phyloP scores from a whole-genome alignment of 225 moss, liverwort and hornwort species.

The Pseudisothecium myosuroides region DNA sequence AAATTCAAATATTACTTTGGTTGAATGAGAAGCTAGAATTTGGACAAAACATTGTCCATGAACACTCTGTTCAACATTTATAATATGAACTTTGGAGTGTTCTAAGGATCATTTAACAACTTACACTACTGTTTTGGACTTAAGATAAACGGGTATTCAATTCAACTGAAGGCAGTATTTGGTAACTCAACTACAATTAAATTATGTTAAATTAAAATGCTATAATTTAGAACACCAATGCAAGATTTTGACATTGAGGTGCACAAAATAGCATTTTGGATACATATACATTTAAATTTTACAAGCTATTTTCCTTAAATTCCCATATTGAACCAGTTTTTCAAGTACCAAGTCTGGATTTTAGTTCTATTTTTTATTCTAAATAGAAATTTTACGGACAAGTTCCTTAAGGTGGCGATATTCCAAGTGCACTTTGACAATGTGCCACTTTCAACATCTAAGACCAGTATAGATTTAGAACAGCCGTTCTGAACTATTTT shows the following conservation, averaged over 20 bases:
- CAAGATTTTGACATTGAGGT: neutral
- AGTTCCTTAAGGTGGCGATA: no score
- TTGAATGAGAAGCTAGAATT: neutral
- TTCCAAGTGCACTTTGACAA: no score
- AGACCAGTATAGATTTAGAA: no score
- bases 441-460: no score
- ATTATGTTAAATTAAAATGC: neutral
- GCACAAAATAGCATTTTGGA: no score
- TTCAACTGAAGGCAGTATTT: neutral
- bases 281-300: no score
- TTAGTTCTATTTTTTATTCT: no score
- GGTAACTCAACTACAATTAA: neutral
- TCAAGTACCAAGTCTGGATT: no score
- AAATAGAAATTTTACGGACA: no score
- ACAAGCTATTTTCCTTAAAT: no score
- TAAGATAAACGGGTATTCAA: neutral
- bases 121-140: neutral
- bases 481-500: no score
- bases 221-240: neutral
- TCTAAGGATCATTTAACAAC: neutral
- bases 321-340: no score
- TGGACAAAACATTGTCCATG: neutral
- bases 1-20: neutral
- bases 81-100: accelerated
- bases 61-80: neutral